phyloP scores from a whole-genome alignment of 495 filamentous ascomycete genomes.

The Neurospora sp. region DNA sequence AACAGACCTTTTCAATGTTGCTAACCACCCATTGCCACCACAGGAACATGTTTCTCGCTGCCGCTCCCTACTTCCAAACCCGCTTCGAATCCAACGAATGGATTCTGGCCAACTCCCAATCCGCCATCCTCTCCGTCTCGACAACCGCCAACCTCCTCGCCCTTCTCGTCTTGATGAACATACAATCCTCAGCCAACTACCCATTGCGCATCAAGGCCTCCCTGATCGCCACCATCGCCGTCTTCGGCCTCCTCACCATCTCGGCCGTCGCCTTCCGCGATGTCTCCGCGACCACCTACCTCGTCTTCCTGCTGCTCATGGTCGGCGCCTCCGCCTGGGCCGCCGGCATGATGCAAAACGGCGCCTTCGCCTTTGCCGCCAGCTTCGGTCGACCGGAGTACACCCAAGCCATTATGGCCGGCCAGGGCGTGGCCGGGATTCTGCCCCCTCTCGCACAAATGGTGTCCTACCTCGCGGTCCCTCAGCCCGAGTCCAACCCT shows the following conservation, averaged over 20 bases:
- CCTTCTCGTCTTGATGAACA: slow-evolving; percentile 62
- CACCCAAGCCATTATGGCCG: slow-evolving; percentile 92
- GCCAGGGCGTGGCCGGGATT: slow-evolving; percentile 87
- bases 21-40: not conserved
- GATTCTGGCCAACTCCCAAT: slow-evolving; percentile 73
- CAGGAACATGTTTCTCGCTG: slow-evolving; percentile 98
- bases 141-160: slow-evolving; percentile 69
- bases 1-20: not conserved
- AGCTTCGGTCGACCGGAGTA: slow-evolving; percentile 77
- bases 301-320: slow-evolving; percentile 72
- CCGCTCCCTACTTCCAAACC: slow-evolving; percentile 81
- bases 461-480: slow-evolving; percentile 63
- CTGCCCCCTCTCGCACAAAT: slow-evolving; percentile 83
- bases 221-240: slow-evolving; percentile 58
- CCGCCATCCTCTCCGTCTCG: slow-evolving; percentile 77
- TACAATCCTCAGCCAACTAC: slow-evolving; percentile 74
- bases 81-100: slow-evolving; percentile 65
- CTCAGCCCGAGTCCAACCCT: slow-evolving; percentile 18
- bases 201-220: slow-evolving; percentile 69
- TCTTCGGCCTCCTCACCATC: slow-evolving; percentile 67
- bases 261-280: slow-evolving; percentile 60
- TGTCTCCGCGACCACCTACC: slow-evolving; percentile 54
- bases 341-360: slow-evolving; percentile 84
- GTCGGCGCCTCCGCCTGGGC: slow-evolving; percentile 70
- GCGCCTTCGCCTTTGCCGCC: slow-evolving; percentile 83